These are phyloP conservation scores for Dactylellina parvicollis DNA, from an alignment of 2,329 filamentous ascomycete genomes.

Conservation along the genomic window DNA sequence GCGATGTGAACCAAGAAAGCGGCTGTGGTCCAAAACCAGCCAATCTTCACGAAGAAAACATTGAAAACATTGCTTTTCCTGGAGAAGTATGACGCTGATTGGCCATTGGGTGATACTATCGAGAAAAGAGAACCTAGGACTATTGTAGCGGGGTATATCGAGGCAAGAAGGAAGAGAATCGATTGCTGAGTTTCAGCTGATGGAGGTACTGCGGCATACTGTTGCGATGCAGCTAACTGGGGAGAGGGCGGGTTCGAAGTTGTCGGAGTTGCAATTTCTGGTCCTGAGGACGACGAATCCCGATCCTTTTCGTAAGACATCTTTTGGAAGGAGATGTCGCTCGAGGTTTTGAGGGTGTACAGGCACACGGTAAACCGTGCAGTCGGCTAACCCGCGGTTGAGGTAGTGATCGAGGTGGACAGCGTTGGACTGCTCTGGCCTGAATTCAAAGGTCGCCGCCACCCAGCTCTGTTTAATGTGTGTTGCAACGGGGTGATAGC, in stretches of 20 bases:
- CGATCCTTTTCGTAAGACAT: conserved; percentile 48
- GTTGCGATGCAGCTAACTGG: conserved; percentile 21
- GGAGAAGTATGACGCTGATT: conserved; percentile 83
- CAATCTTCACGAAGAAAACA: conserved; percentile 89
- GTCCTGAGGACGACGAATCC: conserved; percentile 45
- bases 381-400: background rate
- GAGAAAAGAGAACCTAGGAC: conserved; percentile 84
- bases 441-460: background rate
- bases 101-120: conserved; percentile 75
- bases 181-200: conserved; percentile 41
- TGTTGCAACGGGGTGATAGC: background rate
- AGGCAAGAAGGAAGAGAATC: conserved; percentile 66
- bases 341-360: no score
- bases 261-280: conserved; percentile 46
- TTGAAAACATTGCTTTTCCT: conserved; percentile 95
- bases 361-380: background rate
- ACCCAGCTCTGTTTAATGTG: background rate
- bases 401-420: background rate
- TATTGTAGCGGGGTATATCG: conserved; percentile 80
- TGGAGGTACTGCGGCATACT: conserved; percentile 21
- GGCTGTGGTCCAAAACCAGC: conserved; percentile 88
- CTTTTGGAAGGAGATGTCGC: background rate
- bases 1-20: conserved; percentile 77
- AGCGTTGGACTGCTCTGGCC: no score
- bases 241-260: conserved; percentile 44